phyloP scores from a whole-genome alignment of 2,329 filamentous ascomycete species.

The Tolypocladium cylindrosporum region DNA sequence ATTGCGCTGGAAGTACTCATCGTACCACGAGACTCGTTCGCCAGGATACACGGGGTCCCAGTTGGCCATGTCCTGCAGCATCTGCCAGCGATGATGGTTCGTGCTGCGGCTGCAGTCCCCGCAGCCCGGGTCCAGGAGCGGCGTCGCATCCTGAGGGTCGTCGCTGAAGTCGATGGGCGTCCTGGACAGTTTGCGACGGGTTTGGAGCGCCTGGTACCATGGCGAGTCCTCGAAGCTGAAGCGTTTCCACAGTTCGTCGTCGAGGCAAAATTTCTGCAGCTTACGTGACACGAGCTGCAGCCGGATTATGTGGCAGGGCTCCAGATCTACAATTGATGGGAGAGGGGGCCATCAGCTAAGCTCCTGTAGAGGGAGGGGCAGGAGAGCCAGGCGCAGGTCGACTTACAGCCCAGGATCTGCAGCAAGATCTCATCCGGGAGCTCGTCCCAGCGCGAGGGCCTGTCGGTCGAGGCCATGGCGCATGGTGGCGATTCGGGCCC shows the following conservation, averaged over 20 bases:
- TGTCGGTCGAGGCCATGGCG: slow-evolving; percentile 15
- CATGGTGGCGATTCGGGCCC: slow-evolving; percentile 6
- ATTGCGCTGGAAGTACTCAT: slow-evolving; percentile 77
- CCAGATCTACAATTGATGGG: slow-evolving; percentile 17
- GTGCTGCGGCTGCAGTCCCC: neutral
- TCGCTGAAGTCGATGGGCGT: slow-evolving; percentile 12
- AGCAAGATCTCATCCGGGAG: slow-evolving; percentile 56
- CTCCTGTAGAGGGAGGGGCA: neutral
- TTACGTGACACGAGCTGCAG: slow-evolving; percentile 61
- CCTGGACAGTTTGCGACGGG: slow-evolving; percentile 20
- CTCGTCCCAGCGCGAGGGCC: slow-evolving; percentile 27
- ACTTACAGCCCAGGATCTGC: slow-evolving; percentile 52
- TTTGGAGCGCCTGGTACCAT: slow-evolving; percentile 51
- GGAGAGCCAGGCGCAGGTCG: neutral
- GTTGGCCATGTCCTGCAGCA: slow-evolving; percentile 53
- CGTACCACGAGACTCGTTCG: slow-evolving; percentile 74
- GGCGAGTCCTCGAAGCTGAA: slow-evolving; percentile 63
- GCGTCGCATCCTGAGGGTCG: slow-evolving; percentile 10
- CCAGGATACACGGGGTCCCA: slow-evolving; percentile 72
- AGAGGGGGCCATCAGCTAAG: neutral
- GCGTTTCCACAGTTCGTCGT: slow-evolving; percentile 66
- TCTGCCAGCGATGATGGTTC: slow-evolving; percentile 9
- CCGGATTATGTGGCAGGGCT: slow-evolving; percentile 38
- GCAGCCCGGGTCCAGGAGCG: neutral
- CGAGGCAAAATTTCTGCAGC: slow-evolving; percentile 58